Percentiles rank a stretch among this genome's conserved stretches.
These are phyloP conservation scores for Epichloe bromicola DNA, from an alignment of 2,329 filamentous ascomycete genomes.

Conservation along the genomic window DNA sequence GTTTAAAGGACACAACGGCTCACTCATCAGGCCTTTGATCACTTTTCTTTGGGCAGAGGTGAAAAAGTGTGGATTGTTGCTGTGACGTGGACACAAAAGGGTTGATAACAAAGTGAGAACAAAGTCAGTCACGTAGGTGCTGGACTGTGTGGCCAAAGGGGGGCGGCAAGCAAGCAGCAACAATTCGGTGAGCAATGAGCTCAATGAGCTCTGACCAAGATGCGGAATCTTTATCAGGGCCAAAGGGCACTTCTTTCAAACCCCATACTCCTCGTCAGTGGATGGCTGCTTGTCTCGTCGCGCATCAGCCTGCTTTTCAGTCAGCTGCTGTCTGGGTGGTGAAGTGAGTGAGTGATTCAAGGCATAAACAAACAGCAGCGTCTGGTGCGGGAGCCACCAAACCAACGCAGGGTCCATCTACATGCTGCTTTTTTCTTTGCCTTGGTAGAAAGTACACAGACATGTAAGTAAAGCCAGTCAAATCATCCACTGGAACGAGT, in stretches of 20 bases:
- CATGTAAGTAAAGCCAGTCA: no score
- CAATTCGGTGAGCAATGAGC: background rate
- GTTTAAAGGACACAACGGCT: background rate
- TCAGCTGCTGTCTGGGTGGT: background rate
- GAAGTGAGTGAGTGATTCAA: no score
- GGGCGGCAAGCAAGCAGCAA: background rate
- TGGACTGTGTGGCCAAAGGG: background rate
- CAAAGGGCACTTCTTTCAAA: no score
- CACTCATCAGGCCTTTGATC: background rate
- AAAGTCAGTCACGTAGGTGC: background rate
- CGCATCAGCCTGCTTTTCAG: background rate
- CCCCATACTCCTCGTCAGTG: background rate
- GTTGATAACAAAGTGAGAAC: conserved; percentile 4
- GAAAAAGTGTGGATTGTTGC: no score
- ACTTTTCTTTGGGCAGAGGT: background rate
- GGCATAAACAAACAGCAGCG: no score
- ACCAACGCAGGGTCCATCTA: no score
- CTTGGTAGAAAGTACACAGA: no score
- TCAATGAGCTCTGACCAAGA: background rate
- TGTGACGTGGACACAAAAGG: background rate
- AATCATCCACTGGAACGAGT: no score
- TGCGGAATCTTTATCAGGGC: no score
- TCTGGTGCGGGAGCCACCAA: no score
- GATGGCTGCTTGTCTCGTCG: background rate
- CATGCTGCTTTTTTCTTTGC: no score